A percentile compares a stretch with the other conserved stretches of the same genome.
phyloP scores from a whole-genome alignment of 495 filamentous ascomycete genomes.

The Entonaema liquescens region DNA sequence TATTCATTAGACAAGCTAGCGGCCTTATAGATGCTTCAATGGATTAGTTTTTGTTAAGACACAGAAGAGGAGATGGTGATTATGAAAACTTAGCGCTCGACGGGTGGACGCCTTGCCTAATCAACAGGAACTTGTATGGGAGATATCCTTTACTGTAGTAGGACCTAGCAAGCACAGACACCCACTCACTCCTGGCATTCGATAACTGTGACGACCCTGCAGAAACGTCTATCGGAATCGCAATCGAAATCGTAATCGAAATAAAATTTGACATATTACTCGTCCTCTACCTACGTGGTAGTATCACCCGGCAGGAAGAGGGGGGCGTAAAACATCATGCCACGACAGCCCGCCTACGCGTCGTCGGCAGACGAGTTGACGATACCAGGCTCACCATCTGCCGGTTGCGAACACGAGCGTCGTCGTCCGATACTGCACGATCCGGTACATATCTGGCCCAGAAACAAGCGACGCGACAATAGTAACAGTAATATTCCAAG shows the following conservation, averaged over 20 bases:
- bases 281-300: too few species aligned
- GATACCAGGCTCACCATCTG: conserved; percentile 1
- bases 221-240: too few species aligned
- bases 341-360: not conserved
- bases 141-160: not conserved
- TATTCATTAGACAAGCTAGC: not conserved
- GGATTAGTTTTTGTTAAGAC: not conserved
- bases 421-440: conserved; percentile 2
- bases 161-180: too few species aligned
- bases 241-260: too few species aligned
- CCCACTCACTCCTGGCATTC: too few species aligned
- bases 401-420: conserved; percentile 9
- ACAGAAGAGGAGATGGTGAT: not conserved
- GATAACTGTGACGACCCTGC: too few species aligned
- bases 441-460: not conserved
- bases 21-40: not conserved
- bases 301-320: not conserved
- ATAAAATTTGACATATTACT: too few species aligned
- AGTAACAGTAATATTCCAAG: not conserved
- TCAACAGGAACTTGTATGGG: not conserved
- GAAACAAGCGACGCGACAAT: not conserved
- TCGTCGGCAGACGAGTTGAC: not conserved
- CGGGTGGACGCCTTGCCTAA: not conserved
- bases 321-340: not conserved
- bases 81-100: not conserved